Evolutionary conservation across 768 basidiomycete genomes (phyloP), one percentile per base, ranked within the genome.

Genomic region (Cubamyces lactineus): DNA sequence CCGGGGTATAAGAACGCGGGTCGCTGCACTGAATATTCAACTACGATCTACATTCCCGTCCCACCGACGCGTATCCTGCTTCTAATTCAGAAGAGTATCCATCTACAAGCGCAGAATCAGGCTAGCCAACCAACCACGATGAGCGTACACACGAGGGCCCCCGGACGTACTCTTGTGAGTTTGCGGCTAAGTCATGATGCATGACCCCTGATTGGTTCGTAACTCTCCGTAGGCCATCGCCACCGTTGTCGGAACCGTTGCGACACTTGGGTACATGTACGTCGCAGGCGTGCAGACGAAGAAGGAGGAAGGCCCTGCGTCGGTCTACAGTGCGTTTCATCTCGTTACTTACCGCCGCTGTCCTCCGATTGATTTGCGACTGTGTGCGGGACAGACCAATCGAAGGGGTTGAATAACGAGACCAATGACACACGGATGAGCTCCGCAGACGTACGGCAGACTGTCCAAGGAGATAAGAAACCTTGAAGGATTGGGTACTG

Each of bases 201-300:
- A 17, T 51, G 23, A 50, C 23, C 57, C 41, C 9, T 19, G 28
- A 30, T 17, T 42, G 16, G 13, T 40, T 43, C 17, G 21, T 19
- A 8, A 16, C 15, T 5, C 7, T 7, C 13, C 43, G 12, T 43
- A 61, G 59, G 59, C 59, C 17, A 48, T 61, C 7, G 41, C 61
- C 5, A 47, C 61, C 9, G 61, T 56, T 12, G 54, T 38, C 11
- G 61, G 39, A 1, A 49, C 43, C 8, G 53, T 62, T 3, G 46
- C 42, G 5, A 52, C 53, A 5, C 55, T 65, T 0, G 62, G 64
- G 3, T 67, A 67, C 64, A 67, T 67, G 67, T 67, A 63, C 34
- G 47, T 60, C 34, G 67, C 64, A 3, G 59, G 61, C 17, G 46
- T 41, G 26, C 63, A 67, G 49, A 67, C 57, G 41, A 67, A 67